These are phyloP conservation scores for Lactifluus piperatus DNA, from an alignment of 768 basidiomycete species.

Conservation along the genomic window DNA sequence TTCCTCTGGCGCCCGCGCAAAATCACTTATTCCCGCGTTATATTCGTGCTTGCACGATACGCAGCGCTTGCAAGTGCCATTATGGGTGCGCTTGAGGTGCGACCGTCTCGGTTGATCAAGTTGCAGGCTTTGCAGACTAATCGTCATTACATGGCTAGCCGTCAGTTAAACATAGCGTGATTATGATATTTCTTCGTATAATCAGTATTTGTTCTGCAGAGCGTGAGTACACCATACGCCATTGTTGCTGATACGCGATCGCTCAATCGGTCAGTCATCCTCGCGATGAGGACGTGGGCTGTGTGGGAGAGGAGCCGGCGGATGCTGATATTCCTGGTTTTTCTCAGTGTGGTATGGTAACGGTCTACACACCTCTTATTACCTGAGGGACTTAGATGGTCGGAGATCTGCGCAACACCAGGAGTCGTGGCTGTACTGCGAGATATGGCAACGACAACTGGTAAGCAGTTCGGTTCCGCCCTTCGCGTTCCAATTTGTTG, in stretches of 20 bases:
- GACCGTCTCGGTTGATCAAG: not conserved
- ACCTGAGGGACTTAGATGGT: not conserved
- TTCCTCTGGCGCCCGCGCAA: conserved; percentile 6
- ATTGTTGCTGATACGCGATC: not conserved
- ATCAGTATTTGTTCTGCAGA: not conserved
- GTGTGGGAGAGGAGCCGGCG: conserved; percentile 22
- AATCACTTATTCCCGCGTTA: not conserved
- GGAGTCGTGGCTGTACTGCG: not conserved
- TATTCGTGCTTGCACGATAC: conserved; percentile 12
- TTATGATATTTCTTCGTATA: not conserved
- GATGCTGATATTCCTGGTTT: conserved; percentile 5
- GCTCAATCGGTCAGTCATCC: conserved; percentile 18
- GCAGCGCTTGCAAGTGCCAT: conserved; percentile 4
- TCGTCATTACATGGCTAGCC: not conserved
- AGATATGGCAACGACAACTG: not conserved
- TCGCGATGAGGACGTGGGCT: conserved; percentile 26
- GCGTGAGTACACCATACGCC: not conserved
- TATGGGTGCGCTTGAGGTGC: conserved; percentile 1
- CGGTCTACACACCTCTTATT: not conserved
- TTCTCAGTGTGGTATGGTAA: not conserved
- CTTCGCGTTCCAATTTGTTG: not conserved
- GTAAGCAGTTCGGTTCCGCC: not conserved
- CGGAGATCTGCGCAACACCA: not conserved
- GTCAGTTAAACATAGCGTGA: not conserved
- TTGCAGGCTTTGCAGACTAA: not conserved